Percentiles rank a stretch among this genome's conserved stretches.
Conservation (phyloP, 169 alveolate genomes). For the Cystoisospora suis region DNA sequence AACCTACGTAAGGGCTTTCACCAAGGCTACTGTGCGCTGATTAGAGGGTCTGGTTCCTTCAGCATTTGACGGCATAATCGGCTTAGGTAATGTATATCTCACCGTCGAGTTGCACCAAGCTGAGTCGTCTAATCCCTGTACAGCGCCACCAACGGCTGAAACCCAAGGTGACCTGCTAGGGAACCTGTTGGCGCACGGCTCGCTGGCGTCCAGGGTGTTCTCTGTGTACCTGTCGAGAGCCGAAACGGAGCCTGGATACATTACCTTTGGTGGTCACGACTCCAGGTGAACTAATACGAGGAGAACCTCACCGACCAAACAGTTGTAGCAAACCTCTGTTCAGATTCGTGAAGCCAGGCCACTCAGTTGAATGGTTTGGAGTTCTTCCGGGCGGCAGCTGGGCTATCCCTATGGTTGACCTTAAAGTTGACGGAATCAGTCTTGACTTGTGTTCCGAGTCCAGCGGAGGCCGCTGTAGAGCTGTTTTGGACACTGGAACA, state of each 20-base stretch:
- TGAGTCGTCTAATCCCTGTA: too few relatives aligned
- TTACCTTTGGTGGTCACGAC: constrained; percentile 6
- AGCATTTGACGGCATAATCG: constrained; percentile 22
- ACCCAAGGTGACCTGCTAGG: constrained; percentile 1
- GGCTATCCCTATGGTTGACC: not conserved
- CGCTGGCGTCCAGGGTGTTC: not conserved
- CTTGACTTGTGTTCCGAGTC: not conserved
- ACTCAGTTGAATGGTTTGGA: not conserved
- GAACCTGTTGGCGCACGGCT: not conserved
- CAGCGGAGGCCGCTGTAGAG: not conserved
- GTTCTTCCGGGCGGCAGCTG: not conserved
- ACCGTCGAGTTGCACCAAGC: not conserved
- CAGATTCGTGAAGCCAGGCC: constrained; percentile 11
- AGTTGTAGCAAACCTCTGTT: not conserved
- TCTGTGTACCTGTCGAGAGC: not conserved
- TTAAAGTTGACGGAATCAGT: not conserved
- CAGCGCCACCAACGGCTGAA: not conserved
- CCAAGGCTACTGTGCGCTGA: not conserved
- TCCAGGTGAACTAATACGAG: not conserved
- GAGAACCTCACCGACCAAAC: not conserved
- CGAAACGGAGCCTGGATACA: not conserved
- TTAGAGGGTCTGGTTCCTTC: not conserved
- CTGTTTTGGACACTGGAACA: constrained; percentile 16
- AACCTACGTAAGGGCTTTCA: not conserved
- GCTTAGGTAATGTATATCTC: not conserved